phyloP scores from a whole-genome alignment of 1,139 yeast species.

The Geotrichum restrictum region DNA sequence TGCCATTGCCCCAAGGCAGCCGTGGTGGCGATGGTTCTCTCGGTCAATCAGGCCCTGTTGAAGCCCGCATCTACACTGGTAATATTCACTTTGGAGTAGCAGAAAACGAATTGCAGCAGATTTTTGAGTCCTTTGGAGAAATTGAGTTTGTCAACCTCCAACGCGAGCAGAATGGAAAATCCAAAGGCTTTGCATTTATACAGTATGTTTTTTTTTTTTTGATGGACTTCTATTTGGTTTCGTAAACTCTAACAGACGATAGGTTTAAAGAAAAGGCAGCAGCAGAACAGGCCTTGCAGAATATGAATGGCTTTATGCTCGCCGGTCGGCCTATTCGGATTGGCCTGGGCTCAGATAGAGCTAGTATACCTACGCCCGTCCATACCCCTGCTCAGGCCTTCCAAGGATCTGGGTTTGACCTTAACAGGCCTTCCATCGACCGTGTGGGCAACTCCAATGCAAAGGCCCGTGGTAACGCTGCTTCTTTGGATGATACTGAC shows the following conservation, averaged over 20 bases:
- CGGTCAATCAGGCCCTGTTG: constrained; percentile 26
- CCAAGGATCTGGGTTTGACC: constrained; percentile 22
- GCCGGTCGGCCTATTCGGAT: constrained; percentile 38
- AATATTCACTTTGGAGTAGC: constrained; percentile 36
- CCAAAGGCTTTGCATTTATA: constrained; percentile 39
- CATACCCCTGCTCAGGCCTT: constrained; percentile 21
- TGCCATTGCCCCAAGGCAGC: neutral
- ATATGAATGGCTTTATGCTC: constrained; percentile 38
- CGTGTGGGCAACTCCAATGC: constrained; percentile 17
- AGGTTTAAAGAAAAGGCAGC: constrained; percentile 29
- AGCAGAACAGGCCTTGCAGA: constrained; percentile 35
- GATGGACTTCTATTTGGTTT: no score
- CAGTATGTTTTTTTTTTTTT: constrained; percentile 26
- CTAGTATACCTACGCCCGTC: constrained; percentile 18
- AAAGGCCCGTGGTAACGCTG: constrained; percentile 22
- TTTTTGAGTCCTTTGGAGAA: constrained; percentile 38
- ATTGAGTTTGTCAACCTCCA: constrained; percentile 36
- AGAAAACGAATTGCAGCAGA: constrained; percentile 36
- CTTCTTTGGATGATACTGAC: constrained; percentile 33
- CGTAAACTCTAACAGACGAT: no score
- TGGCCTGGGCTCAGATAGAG: constrained; percentile 34
- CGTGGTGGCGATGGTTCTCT: constrained; percentile 7
- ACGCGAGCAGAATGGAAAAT: constrained; percentile 36
- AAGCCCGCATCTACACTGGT: constrained; percentile 35
- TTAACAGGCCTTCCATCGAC: constrained; percentile 15